Conservation (phyloP, 2,329 filamentous ascomycete genomes). For the Epicoccum sorghinum region DNA sequence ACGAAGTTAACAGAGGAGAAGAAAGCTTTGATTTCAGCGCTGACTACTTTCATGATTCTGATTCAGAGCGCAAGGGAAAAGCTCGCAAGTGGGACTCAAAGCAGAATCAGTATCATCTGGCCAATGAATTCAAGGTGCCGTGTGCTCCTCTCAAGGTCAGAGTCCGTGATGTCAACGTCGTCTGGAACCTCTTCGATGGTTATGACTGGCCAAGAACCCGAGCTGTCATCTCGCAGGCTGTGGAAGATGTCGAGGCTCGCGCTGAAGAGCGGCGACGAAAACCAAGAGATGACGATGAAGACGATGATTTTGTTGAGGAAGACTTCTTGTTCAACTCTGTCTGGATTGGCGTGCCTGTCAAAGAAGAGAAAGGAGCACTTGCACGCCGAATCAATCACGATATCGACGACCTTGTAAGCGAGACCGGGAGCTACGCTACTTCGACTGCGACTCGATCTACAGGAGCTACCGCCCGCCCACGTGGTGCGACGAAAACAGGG, state of each 20-base stretch:
- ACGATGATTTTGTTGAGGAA: conserved; percentile 72
- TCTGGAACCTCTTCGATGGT: conserved; percentile 97
- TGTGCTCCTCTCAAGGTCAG: conserved; percentile 76
- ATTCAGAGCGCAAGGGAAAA: conserved; percentile 65
- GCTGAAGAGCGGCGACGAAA: conserved; percentile 74
- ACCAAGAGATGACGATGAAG: conserved; percentile 66
- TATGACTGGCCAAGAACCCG: conserved; percentile 94
- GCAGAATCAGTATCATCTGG: conserved; percentile 74
- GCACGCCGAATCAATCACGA: conserved; percentile 84
- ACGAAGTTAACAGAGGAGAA: conserved; percentile 62
- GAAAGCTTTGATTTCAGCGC: conserved; percentile 75
- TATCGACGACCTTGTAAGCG: conserved; percentile 82
- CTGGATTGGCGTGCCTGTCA: conserved; percentile 90
- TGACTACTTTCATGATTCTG: conserved; percentile 71
- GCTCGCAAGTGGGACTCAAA: conserved; percentile 82
- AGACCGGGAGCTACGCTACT: conserved; percentile 87
- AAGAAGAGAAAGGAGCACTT: conserved; percentile 82
- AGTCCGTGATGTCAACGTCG: conserved; percentile 86
- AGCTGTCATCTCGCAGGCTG: conserved; percentile 83
- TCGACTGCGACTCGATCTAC: conserved; percentile 54
- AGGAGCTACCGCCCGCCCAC: conserved; percentile 48
- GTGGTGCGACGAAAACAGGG: conserved; percentile 48
- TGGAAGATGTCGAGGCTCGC: conserved; percentile 83
- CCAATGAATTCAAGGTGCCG: conserved; percentile 65
- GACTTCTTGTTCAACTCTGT: conserved; percentile 99